phyloP scores from a whole-genome alignment of 2,329 filamentous ascomycete genomes.

The Claviceps arundinis region DNA sequence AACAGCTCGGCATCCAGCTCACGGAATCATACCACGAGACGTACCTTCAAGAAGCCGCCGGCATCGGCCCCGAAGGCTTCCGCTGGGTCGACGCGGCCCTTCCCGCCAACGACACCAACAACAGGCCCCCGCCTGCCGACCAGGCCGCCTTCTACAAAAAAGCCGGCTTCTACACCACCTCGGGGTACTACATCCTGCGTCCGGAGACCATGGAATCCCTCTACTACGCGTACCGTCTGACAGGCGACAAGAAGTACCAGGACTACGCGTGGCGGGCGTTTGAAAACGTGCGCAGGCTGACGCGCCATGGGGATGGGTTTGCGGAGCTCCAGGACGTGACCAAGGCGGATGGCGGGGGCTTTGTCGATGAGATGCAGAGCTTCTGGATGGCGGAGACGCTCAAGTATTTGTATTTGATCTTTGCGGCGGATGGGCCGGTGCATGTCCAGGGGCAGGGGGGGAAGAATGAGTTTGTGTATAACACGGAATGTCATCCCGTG shows the following conservation, averaged over 20 bases:
- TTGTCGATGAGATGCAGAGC: constrained; percentile 64
- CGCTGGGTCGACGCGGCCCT: constrained; percentile 39
- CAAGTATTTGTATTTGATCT: constrained; percentile 71
- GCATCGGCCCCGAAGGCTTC: constrained; percentile 66
- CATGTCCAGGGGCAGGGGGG: constrained; percentile 37
- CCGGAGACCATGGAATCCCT: constrained; percentile 74
- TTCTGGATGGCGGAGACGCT: constrained; percentile 82
- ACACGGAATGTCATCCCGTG: constrained; percentile 36
- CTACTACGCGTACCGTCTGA: constrained; percentile 78
- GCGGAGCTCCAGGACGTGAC: constrained; percentile 55
- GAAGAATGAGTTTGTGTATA: constrained; percentile 35
- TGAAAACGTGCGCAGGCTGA: constrained; percentile 49
- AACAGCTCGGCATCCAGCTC: constrained; percentile 60
- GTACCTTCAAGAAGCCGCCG: constrained; percentile 53
- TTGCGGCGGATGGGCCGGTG: constrained; percentile 43
- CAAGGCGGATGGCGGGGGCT: constrained; percentile 42
- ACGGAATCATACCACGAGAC: constrained; percentile 62
- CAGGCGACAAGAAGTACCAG: constrained; percentile 61
- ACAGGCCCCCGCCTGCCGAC: constrained; percentile 26
- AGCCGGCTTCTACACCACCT: constrained; percentile 60
- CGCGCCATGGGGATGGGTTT: constrained; percentile 53
- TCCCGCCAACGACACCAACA: constrained; percentile 23
- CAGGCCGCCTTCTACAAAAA: constrained; percentile 47
- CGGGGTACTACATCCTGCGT: constrained; percentile 51
- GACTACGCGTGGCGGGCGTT: constrained; percentile 79